Percentiles rank a stretch among this genome's conserved stretches.
These are phyloP conservation scores for Xerocomellus intermedius DNA, from an alignment of 768 basidiomycete genomes.

Conservation along the genomic window DNA sequence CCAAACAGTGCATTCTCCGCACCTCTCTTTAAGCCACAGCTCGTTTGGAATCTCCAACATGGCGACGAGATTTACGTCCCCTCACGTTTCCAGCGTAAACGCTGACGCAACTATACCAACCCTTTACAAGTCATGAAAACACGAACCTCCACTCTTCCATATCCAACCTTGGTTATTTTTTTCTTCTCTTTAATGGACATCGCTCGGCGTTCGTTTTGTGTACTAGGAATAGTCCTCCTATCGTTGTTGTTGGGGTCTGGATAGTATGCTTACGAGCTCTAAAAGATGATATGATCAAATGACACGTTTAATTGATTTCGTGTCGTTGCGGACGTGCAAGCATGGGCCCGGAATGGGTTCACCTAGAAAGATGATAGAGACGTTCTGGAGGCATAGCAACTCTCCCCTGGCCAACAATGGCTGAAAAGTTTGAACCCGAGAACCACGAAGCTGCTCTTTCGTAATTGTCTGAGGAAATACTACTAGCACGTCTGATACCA, in stretches of 20 bases:
- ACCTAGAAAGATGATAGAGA: not conserved
- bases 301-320: not conserved
- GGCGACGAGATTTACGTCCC: constrained; percentile 2
- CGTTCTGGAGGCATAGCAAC: not conserved
- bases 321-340: not conserved
- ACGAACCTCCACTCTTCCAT: not conserved
- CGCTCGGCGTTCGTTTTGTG: constrained; percentile 5
- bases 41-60: not conserved
- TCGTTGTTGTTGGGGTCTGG: not conserved
- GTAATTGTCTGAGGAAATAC: too few relatives aligned
- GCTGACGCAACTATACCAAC: not conserved
- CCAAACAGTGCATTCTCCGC: not conserved
- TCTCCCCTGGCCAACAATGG: not conserved
- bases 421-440: too few relatives aligned
- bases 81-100: not conserved
- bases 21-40: not conserved
- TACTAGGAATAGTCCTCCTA: not conserved
- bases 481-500: not conserved
- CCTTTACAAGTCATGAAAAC: not conserved
- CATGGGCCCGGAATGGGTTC: too few relatives aligned
- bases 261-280: constrained; percentile 6
- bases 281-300: constrained; percentile 2
- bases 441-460: not conserved
- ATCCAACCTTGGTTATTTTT: not conserved
- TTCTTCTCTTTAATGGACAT: constrained; percentile 4